phyloP scores from a whole-genome alignment of 495 filamentous ascomycete genomes.

The Podospora pseudocomata region DNA sequence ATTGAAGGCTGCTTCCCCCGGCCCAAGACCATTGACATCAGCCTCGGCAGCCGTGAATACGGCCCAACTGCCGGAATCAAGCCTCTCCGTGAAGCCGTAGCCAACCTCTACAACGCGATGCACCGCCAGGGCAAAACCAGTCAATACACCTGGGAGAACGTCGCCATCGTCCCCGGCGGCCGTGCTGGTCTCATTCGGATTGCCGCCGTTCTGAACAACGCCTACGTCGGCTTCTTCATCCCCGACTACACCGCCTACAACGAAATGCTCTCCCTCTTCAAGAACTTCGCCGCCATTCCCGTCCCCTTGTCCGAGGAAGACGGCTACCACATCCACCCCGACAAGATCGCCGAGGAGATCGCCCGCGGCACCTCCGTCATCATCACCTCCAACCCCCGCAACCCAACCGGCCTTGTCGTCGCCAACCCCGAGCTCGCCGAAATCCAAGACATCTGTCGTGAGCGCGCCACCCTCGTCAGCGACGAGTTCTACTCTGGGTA shows the following conservation, averaged over 20 bases:
- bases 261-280: conserved; percentile 92
- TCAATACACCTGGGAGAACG: conserved; percentile 97
- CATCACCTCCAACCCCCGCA: conserved; percentile 92
- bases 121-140: conserved; percentile 84
- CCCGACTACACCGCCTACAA: conserved; percentile 81
- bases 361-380: conserved; percentile 83
- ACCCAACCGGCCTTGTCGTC: conserved; percentile 88
- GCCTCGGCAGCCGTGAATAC: conserved; percentile 75
- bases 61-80: conserved; percentile 93
- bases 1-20: conserved; percentile 86
- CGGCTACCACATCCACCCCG: conserved; percentile 84
- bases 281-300: conserved; percentile 87
- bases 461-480: conserved; percentile 84
- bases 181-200: conserved; percentile 90
- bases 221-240: conserved; percentile 86
- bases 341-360: conserved; percentile 89
- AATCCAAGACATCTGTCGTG: conserved; percentile 89
- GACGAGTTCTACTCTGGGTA: conserved; percentile 98
- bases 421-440: conserved; percentile 73
- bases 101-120: conserved; percentile 86
- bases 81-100: conserved; percentile 83
- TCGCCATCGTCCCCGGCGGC: conserved; percentile 95
- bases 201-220: conserved; percentile 87
- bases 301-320: conserved; percentile 79
- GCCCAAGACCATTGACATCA: conserved; percentile 77